These are phyloP conservation scores for Davidsoniella neocaledoniae DNA, from an alignment of 2,329 filamentous ascomycete genomes.

Conservation along the genomic window DNA sequence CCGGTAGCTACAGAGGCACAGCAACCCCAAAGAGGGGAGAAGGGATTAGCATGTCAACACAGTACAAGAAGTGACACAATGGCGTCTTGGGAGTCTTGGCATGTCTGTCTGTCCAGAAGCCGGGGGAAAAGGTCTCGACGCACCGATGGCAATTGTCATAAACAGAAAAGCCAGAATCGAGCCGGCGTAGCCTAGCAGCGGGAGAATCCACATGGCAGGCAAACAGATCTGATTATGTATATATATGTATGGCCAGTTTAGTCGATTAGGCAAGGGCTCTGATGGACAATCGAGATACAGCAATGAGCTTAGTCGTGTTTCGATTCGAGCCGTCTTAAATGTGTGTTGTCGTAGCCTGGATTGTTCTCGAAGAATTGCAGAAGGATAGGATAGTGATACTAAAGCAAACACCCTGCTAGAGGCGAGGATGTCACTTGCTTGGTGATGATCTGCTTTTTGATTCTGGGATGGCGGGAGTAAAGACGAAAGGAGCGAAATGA, in stretches of 20 bases:
- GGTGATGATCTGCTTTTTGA: too few species aligned
- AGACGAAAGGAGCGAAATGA: too few species aligned
- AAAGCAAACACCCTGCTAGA: background rate
- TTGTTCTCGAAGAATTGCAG: background rate
- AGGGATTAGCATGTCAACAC: too few species aligned
- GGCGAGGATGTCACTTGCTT: too few species aligned
- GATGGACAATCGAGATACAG: background rate
- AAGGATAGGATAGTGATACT: too few species aligned
- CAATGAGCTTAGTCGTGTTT: background rate
- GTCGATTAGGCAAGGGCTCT: background rate
- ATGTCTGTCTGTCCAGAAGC: background rate
- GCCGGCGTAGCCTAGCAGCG: slow-evolving; percentile 77
- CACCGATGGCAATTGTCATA: slow-evolving; percentile 83
- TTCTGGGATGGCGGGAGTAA: too few species aligned
- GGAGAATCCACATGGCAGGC: slow-evolving; percentile 78
- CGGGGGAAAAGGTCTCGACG: slow-evolving; percentile 13
- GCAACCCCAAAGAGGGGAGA: background rate
- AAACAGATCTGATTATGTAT: background rate
- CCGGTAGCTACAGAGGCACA: slow-evolving; percentile 54
- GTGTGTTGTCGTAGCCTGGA: background rate
- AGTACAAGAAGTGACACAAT: background rate
- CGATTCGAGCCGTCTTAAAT: background rate
- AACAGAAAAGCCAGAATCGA: slow-evolving; percentile 82
- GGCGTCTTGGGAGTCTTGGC: too few species aligned
- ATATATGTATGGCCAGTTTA: background rate